Base-by-base conservation (phyloP, 176 grass and related monocot species). In the Bolboschoenus planiculmis region DNA sequence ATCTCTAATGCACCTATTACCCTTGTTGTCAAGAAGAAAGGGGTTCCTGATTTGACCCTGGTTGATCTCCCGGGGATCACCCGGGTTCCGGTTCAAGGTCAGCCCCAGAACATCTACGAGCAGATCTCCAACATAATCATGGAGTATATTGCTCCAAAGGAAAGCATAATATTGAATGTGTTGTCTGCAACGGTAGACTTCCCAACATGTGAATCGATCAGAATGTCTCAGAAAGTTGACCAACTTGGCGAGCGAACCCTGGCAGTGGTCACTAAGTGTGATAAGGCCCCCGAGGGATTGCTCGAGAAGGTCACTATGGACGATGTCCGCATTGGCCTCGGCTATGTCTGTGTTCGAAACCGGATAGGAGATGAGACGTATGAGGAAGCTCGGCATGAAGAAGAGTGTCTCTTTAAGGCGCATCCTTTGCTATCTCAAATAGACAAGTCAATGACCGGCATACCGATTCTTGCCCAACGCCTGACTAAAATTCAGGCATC, bases 141-240 rank as follows among this genome's bases (percentile, higher is more conserved):
- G 63, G 68, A 76, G 35, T 87, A 83, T 20, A 87, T 87, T 31
- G 21, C 20, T 0, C 85, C 85, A 3, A 82, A 81, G 40, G 85
- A 87, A 21, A 87, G 79, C 85, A 87, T 87, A 11, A 87, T 87
- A 14, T 64, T 83, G n/a, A 82, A 87, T 16, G 85, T 87, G 5
- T 26, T 86, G 14, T 81, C 78, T 0, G 85, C 85, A 10, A 42
- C 61, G 0, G 85, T 86, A 18, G 85, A 86, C 62, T 86, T 86
- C 50, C 48, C 85, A 0, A 87, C 85, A 4, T 83, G 78, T 2
- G 78, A 82, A 54, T 83, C 85, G 0, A 77, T 87, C 36, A 7
- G 79, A 5, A 87, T 87, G 85, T 87, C 85, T 11, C 85, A 87
- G 30, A 40, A 44, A 30, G 85, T 87, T 0, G 85, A 87, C 39